A percentile compares a stretch with the other conserved stretches of the same genome.
Evolutionary conservation across 75 land plant genomes (phyloP).

Genomic region (Sequoiadendron giganteum): DNA sequence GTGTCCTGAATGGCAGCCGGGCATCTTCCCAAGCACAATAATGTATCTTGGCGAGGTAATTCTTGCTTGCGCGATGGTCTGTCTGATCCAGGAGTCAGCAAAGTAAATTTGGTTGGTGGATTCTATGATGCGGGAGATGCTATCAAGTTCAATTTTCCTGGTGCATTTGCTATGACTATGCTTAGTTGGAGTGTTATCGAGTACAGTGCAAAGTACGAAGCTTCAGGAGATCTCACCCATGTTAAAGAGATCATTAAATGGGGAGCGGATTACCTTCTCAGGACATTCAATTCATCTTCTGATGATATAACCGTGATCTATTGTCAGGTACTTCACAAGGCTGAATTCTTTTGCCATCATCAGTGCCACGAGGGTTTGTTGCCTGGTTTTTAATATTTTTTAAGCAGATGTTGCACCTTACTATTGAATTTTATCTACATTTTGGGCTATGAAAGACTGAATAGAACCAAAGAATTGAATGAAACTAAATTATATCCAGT

Average conservation of each 20-base stretch:
- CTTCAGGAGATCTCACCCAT: constrained; percentile 83
- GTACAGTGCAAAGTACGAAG: constrained; percentile 80
- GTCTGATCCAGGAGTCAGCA: constrained; percentile 15
- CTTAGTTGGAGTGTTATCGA: constrained; percentile 97
- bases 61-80: constrained; percentile 69
- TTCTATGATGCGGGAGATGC: constrained; percentile 95
- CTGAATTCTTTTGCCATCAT: neutral
- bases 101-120: constrained; percentile 68
- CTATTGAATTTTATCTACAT: neutral
- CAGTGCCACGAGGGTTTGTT: neutral
- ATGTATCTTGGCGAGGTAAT: constrained; percentile 81
- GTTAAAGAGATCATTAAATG: constrained; percentile 84
- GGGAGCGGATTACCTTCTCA: constrained; percentile 91
- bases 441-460: neutral
- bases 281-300: constrained; percentile 82
- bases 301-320: constrained; percentile 46
- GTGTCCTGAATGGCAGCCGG: constrained; percentile 52
- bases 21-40: constrained; percentile 75
- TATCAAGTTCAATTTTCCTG: constrained; percentile 86
- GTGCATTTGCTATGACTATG: constrained; percentile 85
- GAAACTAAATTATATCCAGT: neutral
- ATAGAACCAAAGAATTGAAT: neutral
- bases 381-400: neutral
- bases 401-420: neutral
- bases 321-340: constrained; percentile 43